Conservation (phyloP, 148 eudicot genomes). For the Spergularia marina region DNA sequence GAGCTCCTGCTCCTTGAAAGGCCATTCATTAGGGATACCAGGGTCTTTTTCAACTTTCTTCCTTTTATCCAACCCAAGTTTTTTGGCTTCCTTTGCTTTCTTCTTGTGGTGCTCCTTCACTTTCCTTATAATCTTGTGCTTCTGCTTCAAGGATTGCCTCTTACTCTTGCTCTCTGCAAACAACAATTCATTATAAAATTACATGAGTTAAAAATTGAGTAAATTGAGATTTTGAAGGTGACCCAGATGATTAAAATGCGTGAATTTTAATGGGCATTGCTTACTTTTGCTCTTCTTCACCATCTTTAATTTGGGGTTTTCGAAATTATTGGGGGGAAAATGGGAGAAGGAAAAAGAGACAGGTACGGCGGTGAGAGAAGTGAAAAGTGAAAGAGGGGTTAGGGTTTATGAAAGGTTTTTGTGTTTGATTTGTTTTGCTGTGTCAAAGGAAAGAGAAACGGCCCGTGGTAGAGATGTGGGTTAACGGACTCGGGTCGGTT, state of each 20-base stretch:
- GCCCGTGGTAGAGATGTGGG: not conserved
- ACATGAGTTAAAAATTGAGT: not conserved
- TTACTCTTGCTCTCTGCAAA: constrained; percentile 91
- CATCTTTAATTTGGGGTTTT: constrained; percentile 34
- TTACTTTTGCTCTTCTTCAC: constrained; percentile 81
- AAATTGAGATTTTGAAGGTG: not conserved
- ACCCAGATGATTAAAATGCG: not conserved
- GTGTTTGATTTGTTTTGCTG: no score
- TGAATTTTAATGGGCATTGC: not conserved
- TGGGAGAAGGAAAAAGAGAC: not conserved
- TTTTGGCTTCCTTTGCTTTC: constrained; percentile 92
- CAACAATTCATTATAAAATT: not conserved
- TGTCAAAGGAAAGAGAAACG: not conserved
- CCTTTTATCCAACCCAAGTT: constrained; percentile 58
- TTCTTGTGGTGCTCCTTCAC: constrained; percentile 95
- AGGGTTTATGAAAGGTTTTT: not conserved
- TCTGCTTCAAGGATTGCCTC: constrained; percentile 63
- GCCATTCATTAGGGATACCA: constrained; percentile 98
- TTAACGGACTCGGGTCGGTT: no score
- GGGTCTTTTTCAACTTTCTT: constrained; percentile 85
- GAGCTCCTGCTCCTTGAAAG: constrained; percentile 95
- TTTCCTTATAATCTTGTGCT: constrained; percentile 73
- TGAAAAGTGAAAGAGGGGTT: not conserved
- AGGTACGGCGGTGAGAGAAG: not conserved
- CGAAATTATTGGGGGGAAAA: not conserved